Base-by-base conservation (phyloP, 257 asterid species). In the Mentha longifolia region DNA sequence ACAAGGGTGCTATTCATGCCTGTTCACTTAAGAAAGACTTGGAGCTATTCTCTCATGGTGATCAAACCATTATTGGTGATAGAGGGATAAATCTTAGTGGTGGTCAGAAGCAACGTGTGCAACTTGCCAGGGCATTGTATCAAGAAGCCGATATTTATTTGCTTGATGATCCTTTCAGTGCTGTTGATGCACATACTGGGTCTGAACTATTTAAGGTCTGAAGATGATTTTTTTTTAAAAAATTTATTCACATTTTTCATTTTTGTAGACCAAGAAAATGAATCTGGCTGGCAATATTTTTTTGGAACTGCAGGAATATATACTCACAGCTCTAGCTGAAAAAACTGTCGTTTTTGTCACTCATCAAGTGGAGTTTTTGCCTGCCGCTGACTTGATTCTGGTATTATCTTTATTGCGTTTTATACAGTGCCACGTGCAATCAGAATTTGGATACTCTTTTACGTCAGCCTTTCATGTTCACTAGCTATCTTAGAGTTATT, bases 41-140 rank as follows among this genome's bases (percentile, higher is more conserved):
- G 79, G 91, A 89, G 85, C 90, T 91, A 17, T 88, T 94, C 67
- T 94, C 97, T 33, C 99, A 94, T 80, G 97, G 97, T 72, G 97
- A 94, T 84, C 95, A 91, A 80, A 94, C 99, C 70, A 91, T 94
- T 77, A 94, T 94, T 75, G 99, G 99, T 74, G 99, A 94, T 72
- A 84, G 99, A 83, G 99, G 99, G 76, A 94, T 94, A 79, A 94
- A 94, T 83, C 95, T 94, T 39, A 94, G 99, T 79, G 99, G 99
- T 58, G 99, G 99, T 63, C 99, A 94, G 78, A 94, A 94, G 89
- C 99, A 94, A 70, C 85, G 99, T 0, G 95, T 94, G 78, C 99
- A 94, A 76, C 97, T 94, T 73, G 99, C 99, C 64, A 83, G 99
- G 77, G 99, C 99, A 54, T 82, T 94, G 52, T 94, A 94, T 80